A percentile compares a stretch with the other conserved stretches of the same genome.
Evolutionary conservation across 495 filamentous ascomycete species (phyloP).

Genomic region (Penicillium roqueforti): DNA sequence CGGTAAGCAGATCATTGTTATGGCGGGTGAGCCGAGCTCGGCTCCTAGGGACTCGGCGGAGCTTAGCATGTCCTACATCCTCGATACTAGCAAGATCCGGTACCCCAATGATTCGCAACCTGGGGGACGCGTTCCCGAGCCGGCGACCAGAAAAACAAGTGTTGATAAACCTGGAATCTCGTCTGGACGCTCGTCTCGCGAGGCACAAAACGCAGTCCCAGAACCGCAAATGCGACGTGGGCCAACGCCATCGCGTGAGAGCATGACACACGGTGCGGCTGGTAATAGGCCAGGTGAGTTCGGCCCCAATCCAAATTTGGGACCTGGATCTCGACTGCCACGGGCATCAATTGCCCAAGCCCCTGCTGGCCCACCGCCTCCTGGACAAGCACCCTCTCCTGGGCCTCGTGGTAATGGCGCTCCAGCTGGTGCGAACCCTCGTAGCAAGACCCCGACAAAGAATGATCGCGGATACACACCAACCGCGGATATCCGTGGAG

Average conservation of each 20-base stretch:
- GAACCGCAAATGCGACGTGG: conserved; percentile 50
- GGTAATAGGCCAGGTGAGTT: conserved; percentile 31
- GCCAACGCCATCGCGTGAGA: conserved; percentile 51
- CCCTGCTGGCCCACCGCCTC: conserved; percentile 79
- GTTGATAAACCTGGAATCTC: conserved; percentile 33
- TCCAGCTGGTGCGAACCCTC: conserved; percentile 33
- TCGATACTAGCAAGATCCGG: conserved; percentile 93
- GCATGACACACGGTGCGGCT: conserved; percentile 32
- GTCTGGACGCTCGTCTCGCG: conserved; percentile 53
- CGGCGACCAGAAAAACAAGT: conserved; percentile 36
- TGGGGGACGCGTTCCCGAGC: conserved; percentile 30
- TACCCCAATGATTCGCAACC: conserved; percentile 76
- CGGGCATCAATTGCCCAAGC: conserved; percentile 66
- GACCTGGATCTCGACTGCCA: conserved; percentile 60
- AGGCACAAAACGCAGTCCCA: conserved; percentile 54
- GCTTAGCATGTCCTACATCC: conserved; percentile 80
- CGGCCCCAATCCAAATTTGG: conserved; percentile 31
- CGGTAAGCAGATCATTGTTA: conserved; percentile 83
- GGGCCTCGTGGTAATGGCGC: conserved; percentile 54
- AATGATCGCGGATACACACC: conserved; percentile 46
- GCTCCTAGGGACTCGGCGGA: conserved; percentile 74
- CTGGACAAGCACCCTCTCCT: conserved; percentile 79
- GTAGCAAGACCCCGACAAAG: conserved; percentile 60
- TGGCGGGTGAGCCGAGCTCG: conserved; percentile 92
- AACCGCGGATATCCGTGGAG: conserved; percentile 46